phyloP scores from a whole-genome alignment of 768 basidiomycete genomes.

The Rhodosporidiobolus sp. region DNA sequence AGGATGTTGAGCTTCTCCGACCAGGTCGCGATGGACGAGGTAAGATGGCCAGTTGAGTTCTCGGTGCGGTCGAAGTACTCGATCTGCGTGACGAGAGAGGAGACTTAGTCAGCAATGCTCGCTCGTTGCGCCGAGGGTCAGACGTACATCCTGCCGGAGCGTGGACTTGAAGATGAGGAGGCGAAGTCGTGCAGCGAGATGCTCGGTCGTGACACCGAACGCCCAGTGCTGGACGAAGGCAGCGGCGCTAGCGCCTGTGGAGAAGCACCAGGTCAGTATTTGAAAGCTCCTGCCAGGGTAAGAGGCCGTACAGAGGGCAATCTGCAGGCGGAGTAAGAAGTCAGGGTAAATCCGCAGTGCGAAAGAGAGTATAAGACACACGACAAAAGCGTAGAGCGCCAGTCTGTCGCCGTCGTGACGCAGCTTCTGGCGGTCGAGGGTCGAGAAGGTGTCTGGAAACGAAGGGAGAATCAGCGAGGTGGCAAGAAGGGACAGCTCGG shows the following conservation, averaged over 20 bases:
- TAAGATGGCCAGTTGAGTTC: constrained; percentile 71
- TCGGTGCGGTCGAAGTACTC: constrained; percentile 41
- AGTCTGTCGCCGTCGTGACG: constrained; percentile 64
- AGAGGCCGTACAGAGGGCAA: too few relatives aligned
- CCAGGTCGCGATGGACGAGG: constrained; percentile 73
- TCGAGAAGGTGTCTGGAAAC: neutral
- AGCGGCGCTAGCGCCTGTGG: constrained; percentile 59
- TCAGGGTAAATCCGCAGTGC: too few relatives aligned
- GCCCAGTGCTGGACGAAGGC: constrained; percentile 69
- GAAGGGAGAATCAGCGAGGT: neutral
- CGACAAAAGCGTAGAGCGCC: constrained; percentile 71
- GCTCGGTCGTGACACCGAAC: constrained; percentile 67
- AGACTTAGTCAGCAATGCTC: too few relatives aligned
- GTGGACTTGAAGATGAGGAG: constrained; percentile 71
- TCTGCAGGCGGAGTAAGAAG: neutral
- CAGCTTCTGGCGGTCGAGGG: constrained; percentile 47
- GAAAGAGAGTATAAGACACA: constrained; percentile 44
- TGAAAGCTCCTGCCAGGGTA: too few relatives aligned
- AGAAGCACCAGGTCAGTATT: too few relatives aligned
- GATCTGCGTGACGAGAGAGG: constrained; percentile 8
- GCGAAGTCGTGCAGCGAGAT: constrained; percentile 68
- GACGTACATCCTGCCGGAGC: constrained; percentile 66
- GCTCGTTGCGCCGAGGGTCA: too few relatives aligned
- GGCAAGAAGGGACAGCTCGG: too few relatives aligned
- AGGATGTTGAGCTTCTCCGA: constrained; percentile 70